Evolutionary conservation across 768 basidiomycete species (phyloP).

Genomic region (Tricholoma terreum): DNA sequence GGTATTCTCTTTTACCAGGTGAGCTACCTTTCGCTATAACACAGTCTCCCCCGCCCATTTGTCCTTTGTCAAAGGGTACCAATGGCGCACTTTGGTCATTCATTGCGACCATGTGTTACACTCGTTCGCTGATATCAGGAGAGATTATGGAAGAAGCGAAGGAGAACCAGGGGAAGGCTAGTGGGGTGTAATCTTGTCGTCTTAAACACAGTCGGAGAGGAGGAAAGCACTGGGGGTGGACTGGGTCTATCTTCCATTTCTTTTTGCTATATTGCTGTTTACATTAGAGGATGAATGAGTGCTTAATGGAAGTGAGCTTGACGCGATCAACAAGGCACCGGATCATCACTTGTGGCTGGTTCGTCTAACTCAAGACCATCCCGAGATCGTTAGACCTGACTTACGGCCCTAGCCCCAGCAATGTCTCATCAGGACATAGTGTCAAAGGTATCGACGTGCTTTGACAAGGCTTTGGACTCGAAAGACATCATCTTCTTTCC

Average conservation of each 20-base stretch:
- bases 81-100: conserved; percentile 81
- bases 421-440: conserved; percentile 53
- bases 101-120: conserved; percentile 66
- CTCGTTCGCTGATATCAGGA: conserved; percentile 59
- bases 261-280: conserved; percentile 1
- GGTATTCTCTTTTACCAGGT: conserved; percentile 78
- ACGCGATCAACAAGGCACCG: background rate
- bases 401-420: background rate
- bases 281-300: background rate
- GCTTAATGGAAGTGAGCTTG: background rate
- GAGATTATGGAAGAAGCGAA: conserved; percentile 70
- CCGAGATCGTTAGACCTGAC: background rate
- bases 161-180: conserved; percentile 56
- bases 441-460: conserved; percentile 47
- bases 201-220: conserved; percentile 10
- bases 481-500: conserved; percentile 78
- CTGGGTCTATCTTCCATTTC: conserved; percentile 26
- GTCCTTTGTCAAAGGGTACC: conserved; percentile 56
- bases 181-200: conserved; percentile 44
- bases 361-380: too few relatives aligned
- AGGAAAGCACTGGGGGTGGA: conserved; percentile 17
- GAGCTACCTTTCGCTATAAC: conserved; percentile 12
- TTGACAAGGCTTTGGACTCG: conserved; percentile 53
- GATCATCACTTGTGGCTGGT: background rate
- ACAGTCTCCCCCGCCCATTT: conserved; percentile 1